Base-by-base conservation (phyloP, 768 basidiomycete species). In the Thelephora ganbajun region DNA sequence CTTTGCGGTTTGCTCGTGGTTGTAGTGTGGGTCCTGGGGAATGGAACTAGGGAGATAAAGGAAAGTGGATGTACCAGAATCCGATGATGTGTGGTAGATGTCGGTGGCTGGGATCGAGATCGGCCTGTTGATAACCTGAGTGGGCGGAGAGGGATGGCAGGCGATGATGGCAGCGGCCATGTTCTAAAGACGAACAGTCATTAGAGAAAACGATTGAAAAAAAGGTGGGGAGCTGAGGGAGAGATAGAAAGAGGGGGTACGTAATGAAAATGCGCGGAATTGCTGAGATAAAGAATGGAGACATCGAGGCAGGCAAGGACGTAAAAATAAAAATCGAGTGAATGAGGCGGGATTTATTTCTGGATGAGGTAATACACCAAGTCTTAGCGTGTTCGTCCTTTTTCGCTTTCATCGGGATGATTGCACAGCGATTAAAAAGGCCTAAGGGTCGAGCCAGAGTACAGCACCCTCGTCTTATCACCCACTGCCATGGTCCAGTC, bases 1-100 rank as follows among this genome's bases (percentile, higher is more conserved):
- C 48, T 66, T 62, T 5, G 69, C 65, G 5, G 61, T 63, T 46
- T 66, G 64, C 56, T 68, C 67, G 54, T 72, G 68, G 23, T 70
- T 70, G 57, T 71, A 69, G 54, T 52, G 58, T n/a, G 57, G 53
- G 13, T 42, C 33, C 48, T 46, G 39, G 26, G 39, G 39, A 41
- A 41, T 11, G 18, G 16, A 16, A 41, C 36, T 19, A 19, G 36
- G 5, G 7, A 22, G 22, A 9, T 6, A 41, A 22, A 41, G 19
- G 36, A 2, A 37, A 3, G 14, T 41, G 39, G 5, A 41, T 4
- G 26, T 30, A 30, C 26, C 26, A 9, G 26, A 30, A 4, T 4
- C 26, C 26, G 26, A 9, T 4, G 26, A 30, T 9, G 26, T 30
- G 26, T 30, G 4, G 26, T 9, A 9, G 26, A 30, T 9, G 26